Conservation (phyloP, 2,329 filamentous ascomycete genomes). For the Fusarium xyrophilum region DNA sequence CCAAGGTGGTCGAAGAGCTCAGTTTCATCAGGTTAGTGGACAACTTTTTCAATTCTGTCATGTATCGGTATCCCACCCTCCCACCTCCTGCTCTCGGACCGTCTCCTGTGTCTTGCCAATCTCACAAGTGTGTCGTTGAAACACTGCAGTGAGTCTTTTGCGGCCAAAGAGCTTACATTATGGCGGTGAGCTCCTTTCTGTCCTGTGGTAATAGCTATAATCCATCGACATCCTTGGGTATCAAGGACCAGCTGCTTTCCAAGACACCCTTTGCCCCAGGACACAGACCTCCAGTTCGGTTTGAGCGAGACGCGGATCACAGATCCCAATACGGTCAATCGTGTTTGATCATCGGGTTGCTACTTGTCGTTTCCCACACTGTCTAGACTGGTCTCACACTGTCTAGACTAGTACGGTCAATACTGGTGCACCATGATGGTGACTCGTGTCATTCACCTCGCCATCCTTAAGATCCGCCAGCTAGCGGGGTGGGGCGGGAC, state of each 20-base stretch:
- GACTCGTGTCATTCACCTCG: not conserved
- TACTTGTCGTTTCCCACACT: not conserved
- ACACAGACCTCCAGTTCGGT: slow-evolving; percentile 6
- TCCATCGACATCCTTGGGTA: not conserved
- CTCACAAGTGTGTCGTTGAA: not conserved
- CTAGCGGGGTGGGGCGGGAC: not conserved
- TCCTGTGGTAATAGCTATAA: not conserved
- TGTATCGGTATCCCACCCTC: not conserved
- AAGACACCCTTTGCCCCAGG: slow-evolving; percentile 1
- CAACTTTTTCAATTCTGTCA: not conserved
- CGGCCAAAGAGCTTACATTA: not conserved
- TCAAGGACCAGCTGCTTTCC: slow-evolving; percentile 8
- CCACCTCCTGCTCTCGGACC: not conserved
- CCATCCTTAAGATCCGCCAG: not conserved
- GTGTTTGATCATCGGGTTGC: not conserved
- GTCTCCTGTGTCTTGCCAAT: slow-evolving; percentile 1
- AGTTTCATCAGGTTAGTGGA: slow-evolving; percentile 73
- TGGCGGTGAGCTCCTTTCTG: not conserved
- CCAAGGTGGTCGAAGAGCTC: slow-evolving; percentile 70
- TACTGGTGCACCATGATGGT: not conserved
- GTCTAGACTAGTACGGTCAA: not conserved
- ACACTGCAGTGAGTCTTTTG: slow-evolving; percentile 8
- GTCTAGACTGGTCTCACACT: not conserved
- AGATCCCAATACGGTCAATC: not conserved
- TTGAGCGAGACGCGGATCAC: not conserved